Percentiles rank a stretch among this genome's conserved stretches.
Evolutionary conservation across 495 filamentous ascomycete species (phyloP).

Genomic region (Penicillium bialowiezense): DNA sequence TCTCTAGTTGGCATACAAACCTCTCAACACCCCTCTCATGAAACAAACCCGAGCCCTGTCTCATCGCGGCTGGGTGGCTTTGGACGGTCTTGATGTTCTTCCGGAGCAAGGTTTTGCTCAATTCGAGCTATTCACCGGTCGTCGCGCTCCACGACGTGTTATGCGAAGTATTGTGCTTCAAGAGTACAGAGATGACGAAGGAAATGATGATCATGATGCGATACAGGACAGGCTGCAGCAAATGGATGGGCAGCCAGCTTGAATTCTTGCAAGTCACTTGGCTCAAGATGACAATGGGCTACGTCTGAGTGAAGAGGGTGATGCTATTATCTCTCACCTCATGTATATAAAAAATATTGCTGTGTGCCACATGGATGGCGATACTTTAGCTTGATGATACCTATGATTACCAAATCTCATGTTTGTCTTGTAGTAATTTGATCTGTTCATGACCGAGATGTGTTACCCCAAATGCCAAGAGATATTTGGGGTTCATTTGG

Average conservation of each 20-base stretch:
- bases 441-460: no score
- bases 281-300: not conserved
- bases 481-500: not conserved
- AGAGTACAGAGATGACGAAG: constrained; percentile 40
- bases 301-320: no score
- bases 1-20: constrained; percentile 66
- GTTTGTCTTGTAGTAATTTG: no score
- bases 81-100: constrained; percentile 75
- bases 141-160: constrained; percentile 65
- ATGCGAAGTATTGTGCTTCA: constrained; percentile 54
- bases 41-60: constrained; percentile 58
- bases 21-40: constrained; percentile 67
- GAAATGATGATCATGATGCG: constrained; percentile 30
- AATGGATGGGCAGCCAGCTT: constrained; percentile 37
- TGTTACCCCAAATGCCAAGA: not conserved
- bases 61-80: constrained; percentile 64
- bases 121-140: constrained; percentile 77
- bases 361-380: no score
- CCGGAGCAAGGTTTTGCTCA: constrained; percentile 78
- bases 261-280: constrained; percentile 2
- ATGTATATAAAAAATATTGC: no score
- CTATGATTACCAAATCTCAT: not conserved
- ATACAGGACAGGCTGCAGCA: constrained; percentile 35
- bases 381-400: not conserved
- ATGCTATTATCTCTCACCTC: no score